phyloP scores from a whole-genome alignment of 345 rosid species.

The Citrus unshiu region DNA sequence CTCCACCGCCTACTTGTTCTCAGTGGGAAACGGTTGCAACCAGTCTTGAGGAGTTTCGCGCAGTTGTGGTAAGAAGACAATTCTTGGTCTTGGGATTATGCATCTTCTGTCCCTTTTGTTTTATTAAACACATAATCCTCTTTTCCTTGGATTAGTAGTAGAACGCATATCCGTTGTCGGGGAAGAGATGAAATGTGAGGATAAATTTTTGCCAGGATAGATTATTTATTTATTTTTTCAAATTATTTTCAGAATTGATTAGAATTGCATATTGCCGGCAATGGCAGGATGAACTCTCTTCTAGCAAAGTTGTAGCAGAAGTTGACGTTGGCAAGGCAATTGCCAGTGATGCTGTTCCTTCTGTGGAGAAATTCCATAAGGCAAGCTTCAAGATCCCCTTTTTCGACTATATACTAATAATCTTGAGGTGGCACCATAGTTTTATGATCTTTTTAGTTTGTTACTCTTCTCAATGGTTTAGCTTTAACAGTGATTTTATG shows the following conservation, averaged over 20 bases:
- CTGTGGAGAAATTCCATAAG: slow-evolving; percentile 57
- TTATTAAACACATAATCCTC: too few relatives aligned
- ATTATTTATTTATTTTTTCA: too few relatives aligned
- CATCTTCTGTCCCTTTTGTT: slow-evolving; percentile 11
- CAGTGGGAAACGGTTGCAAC: slow-evolving; percentile 86
- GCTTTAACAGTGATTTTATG: slow-evolving; percentile 4
- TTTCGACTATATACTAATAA: background rate
- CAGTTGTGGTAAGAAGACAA: slow-evolving; percentile 46
- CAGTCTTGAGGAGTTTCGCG: slow-evolving; percentile 58
- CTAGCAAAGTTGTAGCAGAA: slow-evolving; percentile 48
- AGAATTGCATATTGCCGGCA: slow-evolving; percentile 1
- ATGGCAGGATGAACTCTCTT: slow-evolving; percentile 60
- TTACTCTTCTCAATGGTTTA: background rate
- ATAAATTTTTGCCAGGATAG: too few relatives aligned
- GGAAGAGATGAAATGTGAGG: too few relatives aligned
- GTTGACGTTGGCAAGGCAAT: slow-evolving; percentile 51
- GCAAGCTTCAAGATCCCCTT: slow-evolving; percentile 29
- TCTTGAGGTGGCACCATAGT: background rate
- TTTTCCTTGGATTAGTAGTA: too few relatives aligned
- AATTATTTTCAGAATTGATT: too few relatives aligned
- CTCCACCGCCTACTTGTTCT: slow-evolving; percentile 20
- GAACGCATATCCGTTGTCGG: too few relatives aligned
- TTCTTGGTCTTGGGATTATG: background rate
- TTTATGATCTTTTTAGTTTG: background rate
- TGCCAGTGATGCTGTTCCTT: slow-evolving; percentile 50